phyloP scores from a whole-genome alignment of 1,139 yeast genomes.

The Pichia sp. region DNA sequence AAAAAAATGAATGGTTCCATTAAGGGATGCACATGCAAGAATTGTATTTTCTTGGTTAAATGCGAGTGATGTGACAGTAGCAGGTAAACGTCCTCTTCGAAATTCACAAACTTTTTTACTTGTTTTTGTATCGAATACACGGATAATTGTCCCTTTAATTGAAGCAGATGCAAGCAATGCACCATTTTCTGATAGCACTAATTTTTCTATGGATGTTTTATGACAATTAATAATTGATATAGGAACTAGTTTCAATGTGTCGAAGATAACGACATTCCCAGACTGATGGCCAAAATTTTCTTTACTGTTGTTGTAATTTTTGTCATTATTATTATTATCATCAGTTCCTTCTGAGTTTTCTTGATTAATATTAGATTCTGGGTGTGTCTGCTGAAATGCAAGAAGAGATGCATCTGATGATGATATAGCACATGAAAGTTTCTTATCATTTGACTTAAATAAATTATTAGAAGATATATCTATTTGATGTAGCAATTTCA shows the following conservation, averaged over 20 bases:
- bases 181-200: constrained; percentile 47
- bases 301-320: background rate
- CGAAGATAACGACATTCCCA: constrained; percentile 44
- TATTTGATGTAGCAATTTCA: constrained; percentile 82
- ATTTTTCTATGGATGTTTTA: constrained; percentile 42
- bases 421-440: constrained; percentile 40
- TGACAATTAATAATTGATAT: constrained; percentile 56
- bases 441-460: background rate
- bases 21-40: constrained; percentile 62
- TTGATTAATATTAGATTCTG: background rate
- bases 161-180: constrained; percentile 61
- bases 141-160: constrained; percentile 61
- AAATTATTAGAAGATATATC: constrained; percentile 47
- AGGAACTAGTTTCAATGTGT: constrained; percentile 51
- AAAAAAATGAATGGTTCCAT: constrained; percentile 65
- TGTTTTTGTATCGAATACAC: constrained; percentile 41
- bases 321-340: background rate
- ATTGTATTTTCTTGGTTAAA: constrained; percentile 47
- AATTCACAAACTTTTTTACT: constrained; percentile 43
- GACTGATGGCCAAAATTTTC: background rate
- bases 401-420: constrained; percentile 44
- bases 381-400: constrained; percentile 31
- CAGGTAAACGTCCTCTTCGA: constrained; percentile 63
- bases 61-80: constrained; percentile 47
- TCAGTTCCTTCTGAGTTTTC: background rate